Evolutionary conservation across 495 filamentous ascomycete genomes (phyloP).

Genomic region (Lasiosphaeria ovina): DNA sequence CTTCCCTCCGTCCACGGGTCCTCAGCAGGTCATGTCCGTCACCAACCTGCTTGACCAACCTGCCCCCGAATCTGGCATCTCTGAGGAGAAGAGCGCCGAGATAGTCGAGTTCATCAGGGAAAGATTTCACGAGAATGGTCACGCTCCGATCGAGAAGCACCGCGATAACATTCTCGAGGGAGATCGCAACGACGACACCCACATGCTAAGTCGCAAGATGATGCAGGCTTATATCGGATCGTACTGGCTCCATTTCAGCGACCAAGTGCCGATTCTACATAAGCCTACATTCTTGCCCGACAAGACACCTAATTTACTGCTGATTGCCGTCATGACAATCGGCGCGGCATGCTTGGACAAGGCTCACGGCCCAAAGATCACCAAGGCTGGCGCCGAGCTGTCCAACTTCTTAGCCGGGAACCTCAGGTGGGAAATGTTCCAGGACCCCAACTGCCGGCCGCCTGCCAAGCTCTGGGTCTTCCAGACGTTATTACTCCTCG

Average conservation of each 20-base stretch:
- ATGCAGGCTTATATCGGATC: conserved; percentile 94
- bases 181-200: conserved; percentile 64
- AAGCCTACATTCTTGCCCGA: conserved; percentile 90
- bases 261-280: conserved; percentile 92
- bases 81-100: conserved; percentile 81
- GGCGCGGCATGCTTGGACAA: conserved; percentile 87
- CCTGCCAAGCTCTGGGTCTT: conserved; percentile 98
- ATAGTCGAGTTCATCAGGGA: conserved; percentile 82
- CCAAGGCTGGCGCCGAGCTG: conserved; percentile 69
- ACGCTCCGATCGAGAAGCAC: conserved; percentile 69
- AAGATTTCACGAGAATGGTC: conserved; percentile 77
- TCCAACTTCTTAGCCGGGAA: conserved; percentile 89
- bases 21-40: conserved; percentile 84
- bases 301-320: conserved; percentile 75
- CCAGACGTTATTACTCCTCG: conserved; percentile 83
- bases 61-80: conserved; percentile 74
- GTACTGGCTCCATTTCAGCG: conserved; percentile 93
- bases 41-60: conserved; percentile 84
- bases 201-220: conserved; percentile 85
- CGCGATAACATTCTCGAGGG: conserved; percentile 78
- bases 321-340: conserved; percentile 93
- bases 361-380: conserved; percentile 68
- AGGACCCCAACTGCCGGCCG: conserved; percentile 84
- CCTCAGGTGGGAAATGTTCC: conserved; percentile 89
- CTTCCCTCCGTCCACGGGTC: conserved; percentile 48